Conservation (phyloP, 2,329 filamentous ascomycete species). For the Fusarium xylarioides region DNA sequence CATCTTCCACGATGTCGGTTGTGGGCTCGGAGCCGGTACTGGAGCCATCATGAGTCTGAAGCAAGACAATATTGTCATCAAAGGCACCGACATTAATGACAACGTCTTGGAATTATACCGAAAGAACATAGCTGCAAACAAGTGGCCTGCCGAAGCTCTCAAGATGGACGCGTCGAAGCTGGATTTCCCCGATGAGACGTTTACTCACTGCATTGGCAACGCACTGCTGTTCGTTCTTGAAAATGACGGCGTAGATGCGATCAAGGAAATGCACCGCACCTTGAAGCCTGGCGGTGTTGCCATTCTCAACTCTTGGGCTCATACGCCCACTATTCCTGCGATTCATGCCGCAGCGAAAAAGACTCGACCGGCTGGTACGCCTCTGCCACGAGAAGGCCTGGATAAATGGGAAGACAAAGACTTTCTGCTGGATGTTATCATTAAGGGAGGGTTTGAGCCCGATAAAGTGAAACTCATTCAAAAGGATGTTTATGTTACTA, state of each 20-base stretch:
- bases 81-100: background rate
- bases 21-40: slow-evolving; percentile 4
- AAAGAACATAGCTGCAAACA: fast-evolving
- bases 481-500: background rate
- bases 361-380: background rate
- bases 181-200: background rate
- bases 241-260: background rate
- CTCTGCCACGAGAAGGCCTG: background rate
- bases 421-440: fast-evolving
- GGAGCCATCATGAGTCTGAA: background rate
- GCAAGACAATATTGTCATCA: fast-evolving
- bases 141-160: background rate
- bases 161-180: background rate
- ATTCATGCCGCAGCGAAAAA: background rate
- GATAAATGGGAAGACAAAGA: slow-evolving; percentile 5
- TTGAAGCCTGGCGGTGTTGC: background rate
- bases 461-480: fast-evolving
- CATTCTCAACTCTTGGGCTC: slow-evolving; percentile 2
- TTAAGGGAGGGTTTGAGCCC: background rate
- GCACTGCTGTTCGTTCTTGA: background rate
- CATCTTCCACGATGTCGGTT: slow-evolving; percentile 7
- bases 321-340: background rate
- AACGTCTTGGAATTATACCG: background rate
- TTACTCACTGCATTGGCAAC: background rate
- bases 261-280: background rate